A percentile compares a stretch with the other conserved stretches of the same genome.
Evolutionary conservation across 257 asterid species (phyloP).

Genomic region (Catharanthus roseus): DNA sequence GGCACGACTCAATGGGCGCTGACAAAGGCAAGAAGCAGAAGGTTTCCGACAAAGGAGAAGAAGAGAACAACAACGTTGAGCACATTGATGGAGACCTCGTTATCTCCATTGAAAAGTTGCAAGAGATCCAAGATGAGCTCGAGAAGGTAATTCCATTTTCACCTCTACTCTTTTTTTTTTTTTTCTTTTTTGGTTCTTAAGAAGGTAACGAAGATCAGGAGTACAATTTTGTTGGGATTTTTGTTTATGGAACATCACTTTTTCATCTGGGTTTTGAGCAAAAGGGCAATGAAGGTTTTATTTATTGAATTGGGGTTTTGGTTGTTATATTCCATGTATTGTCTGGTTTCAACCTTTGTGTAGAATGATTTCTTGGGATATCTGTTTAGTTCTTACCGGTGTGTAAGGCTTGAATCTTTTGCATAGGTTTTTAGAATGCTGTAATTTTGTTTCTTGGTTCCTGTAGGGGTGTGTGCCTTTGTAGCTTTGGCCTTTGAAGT

Average conservation of each 20-base stretch:
- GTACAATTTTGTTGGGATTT: not conserved
- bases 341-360: not conserved
- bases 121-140: constrained; percentile 85
- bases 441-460: not conserved
- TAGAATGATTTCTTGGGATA: not conserved
- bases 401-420: not conserved
- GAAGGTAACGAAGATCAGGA: not conserved
- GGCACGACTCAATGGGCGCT: constrained; percentile 46
- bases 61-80: constrained; percentile 33
- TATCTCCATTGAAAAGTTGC: constrained; percentile 68
- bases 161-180: too few species aligned
- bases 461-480: not conserved
- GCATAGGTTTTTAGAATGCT: not conserved
- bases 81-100: constrained; percentile 51
- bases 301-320: not conserved
- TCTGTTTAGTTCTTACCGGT: not conserved
- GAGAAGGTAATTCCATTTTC: constrained; percentile 43
- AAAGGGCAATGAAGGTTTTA: not conserved
- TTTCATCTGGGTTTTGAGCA: not conserved
- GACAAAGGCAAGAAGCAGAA: constrained; percentile 88
- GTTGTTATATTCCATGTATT: not conserved
- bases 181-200: too few species aligned
- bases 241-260: not conserved
- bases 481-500: not conserved
- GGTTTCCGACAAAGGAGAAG: constrained; percentile 36